A percentile compares a stretch with the other conserved stretches of the same genome.
Evolutionary conservation across 805 yeast species (phyloP).

Genomic region (Torulaspora indica): DNA sequence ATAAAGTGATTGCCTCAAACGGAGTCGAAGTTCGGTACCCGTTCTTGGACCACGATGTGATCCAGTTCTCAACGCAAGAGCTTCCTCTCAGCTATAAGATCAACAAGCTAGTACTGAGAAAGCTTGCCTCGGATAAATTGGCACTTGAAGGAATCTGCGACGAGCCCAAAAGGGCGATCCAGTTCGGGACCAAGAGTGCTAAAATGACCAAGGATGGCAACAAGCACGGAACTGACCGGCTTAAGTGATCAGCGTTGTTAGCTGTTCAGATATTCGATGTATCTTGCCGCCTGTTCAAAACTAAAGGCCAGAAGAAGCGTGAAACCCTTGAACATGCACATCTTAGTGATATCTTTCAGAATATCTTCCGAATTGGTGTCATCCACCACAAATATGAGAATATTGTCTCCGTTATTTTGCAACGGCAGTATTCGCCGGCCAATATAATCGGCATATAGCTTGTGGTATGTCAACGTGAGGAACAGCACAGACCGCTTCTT

Average conservation of each 20-base stretch:
- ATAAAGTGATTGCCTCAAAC: slow-evolving; percentile 78
- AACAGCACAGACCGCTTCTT: slow-evolving; percentile 55
- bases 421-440: slow-evolving; percentile 48
- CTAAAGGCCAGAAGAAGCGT: slow-evolving; percentile 42
- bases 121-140: slow-evolving; percentile 47
- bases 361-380: slow-evolving; percentile 51
- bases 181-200: slow-evolving; percentile 94
- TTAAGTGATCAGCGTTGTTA: slow-evolving; percentile 15
- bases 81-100: slow-evolving; percentile 49
- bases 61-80: slow-evolving; percentile 43
- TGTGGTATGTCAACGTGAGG: slow-evolving; percentile 66
- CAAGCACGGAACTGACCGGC: slow-evolving; percentile 66
- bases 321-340: slow-evolving; percentile 41
- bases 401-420: slow-evolving; percentile 43
- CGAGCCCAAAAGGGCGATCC: slow-evolving; percentile 91
- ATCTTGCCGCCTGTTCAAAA: slow-evolving; percentile 51
- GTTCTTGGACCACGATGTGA: slow-evolving; percentile 61
- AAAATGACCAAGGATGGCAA: slow-evolving; percentile 79
- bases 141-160: slow-evolving; percentile 52
- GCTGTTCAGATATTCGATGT: slow-evolving; percentile 34
- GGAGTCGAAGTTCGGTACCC: slow-evolving; percentile 91
- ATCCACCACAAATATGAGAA: slow-evolving; percentile 60
- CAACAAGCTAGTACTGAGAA: slow-evolving; percentile 57
- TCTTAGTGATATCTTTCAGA: slow-evolving; percentile 38
- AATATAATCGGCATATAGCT: slow-evolving; percentile 70